Evolutionary conservation across 495 filamentous ascomycete species (phyloP).

Genomic region (Podospora anserina): DNA sequence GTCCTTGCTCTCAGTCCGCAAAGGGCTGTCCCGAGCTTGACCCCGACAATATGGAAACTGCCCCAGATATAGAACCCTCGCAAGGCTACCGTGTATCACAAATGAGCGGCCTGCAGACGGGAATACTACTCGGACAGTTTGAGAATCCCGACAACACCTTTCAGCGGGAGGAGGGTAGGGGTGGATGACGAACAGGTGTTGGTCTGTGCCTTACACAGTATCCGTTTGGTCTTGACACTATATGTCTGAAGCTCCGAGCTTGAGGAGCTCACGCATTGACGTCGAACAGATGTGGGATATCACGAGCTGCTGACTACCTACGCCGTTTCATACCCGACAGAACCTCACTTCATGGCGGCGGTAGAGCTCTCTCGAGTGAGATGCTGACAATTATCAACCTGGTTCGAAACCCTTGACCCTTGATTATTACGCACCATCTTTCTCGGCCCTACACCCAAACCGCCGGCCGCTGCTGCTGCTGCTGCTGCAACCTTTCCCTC

Average conservation of each 20-base stretch:
- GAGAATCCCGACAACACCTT: background rate
- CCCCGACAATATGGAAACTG: constrained; percentile 1
- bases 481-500: constrained; percentile 20
- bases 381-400: too few species aligned
- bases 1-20: constrained; percentile 20
- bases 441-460: constrained; percentile 14
- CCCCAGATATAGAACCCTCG: background rate
- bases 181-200: too few species aligned
- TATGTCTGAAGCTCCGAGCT: background rate
- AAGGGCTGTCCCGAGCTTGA: constrained; percentile 21
- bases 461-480: constrained; percentile 19
- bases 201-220: too few species aligned
- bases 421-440: background rate
- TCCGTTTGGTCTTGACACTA: too few species aligned
- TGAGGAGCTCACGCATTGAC: background rate
- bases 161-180: background rate
- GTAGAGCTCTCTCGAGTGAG: background rate
- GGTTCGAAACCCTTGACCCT: background rate
- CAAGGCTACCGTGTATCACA: background rate
- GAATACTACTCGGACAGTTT: background rate
- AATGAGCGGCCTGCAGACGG: background rate
- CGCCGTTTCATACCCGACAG: background rate
- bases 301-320: background rate
- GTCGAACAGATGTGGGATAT: background rate
- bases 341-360: background rate